Percentiles rank a stretch among this genome's conserved stretches.
phyloP scores from a whole-genome alignment of 371 early-diverging fungal genomes.

The Mucor indicus region DNA sequence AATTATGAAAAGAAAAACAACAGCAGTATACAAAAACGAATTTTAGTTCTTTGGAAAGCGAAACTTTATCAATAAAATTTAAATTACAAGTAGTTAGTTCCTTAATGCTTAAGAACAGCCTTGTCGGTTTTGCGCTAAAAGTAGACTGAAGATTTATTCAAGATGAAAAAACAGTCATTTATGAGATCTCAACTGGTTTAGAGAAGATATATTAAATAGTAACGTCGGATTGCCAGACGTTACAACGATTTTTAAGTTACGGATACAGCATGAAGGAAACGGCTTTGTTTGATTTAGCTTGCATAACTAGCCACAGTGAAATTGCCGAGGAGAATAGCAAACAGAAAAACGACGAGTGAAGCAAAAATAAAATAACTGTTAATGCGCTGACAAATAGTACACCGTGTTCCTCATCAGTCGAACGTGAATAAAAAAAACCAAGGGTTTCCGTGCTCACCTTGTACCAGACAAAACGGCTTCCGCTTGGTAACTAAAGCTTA shows the following conservation, averaged over 20 bases:
- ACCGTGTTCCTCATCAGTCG: neutral
- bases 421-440: conserved; percentile 3
- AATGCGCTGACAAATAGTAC: conserved; percentile 1
- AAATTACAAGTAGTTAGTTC: no score
- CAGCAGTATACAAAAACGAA: no score
- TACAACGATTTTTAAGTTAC: conserved; percentile 1
- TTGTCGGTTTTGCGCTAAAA: no score
- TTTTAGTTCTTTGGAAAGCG: no score
- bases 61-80: no score
- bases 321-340: neutral
- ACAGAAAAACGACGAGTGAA: no score
- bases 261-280: neutral
- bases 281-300: conserved; percentile 2
- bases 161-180: neutral
- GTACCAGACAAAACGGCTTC: conserved; percentile 6
- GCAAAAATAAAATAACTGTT: neutral
- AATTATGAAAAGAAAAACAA: no score
- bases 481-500: conserved; percentile 4
- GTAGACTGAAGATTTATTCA: no score
- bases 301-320: neutral
- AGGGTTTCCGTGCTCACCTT: conserved; percentile 8
- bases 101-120: no score
- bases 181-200: no score
- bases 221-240: conserved; percentile 1
- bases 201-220: no score